phyloP scores from a whole-genome alignment of 2,329 filamentous ascomycete genomes.

The Botrytis sinoallii region DNA sequence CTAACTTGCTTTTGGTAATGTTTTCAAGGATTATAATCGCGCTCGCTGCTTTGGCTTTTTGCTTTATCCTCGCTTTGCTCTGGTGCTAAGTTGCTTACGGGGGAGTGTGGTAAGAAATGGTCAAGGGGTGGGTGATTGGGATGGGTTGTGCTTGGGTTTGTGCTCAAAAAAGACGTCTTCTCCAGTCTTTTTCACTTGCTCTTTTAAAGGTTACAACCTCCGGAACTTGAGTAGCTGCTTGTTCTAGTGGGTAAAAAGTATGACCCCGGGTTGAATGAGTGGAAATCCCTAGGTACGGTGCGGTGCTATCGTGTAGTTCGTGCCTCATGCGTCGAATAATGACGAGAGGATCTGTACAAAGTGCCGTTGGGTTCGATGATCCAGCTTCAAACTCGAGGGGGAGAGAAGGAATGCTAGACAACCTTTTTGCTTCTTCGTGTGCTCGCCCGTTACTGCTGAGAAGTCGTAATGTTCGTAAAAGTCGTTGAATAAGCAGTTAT shows the following conservation, averaged over 20 bases:
- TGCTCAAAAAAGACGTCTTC: constrained; percentile 6
- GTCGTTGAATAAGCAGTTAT: not conserved
- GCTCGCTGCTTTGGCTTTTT: constrained; percentile 10
- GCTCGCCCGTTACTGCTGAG: not conserved
- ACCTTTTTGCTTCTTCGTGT: constrained; percentile 1
- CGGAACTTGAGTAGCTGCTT: not conserved
- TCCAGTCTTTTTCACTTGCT: constrained; percentile 12
- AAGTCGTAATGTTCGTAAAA: not conserved
- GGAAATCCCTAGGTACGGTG: not conserved
- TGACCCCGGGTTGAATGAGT: not conserved
- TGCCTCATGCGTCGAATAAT: not conserved
- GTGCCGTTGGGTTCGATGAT: not conserved
- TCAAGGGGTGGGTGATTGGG: constrained; percentile 4
- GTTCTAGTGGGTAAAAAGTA: not conserved
- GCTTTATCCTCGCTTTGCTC: constrained; percentile 6
- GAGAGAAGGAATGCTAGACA: not conserved
- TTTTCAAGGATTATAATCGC: not conserved
- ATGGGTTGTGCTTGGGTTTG: constrained; percentile 6
- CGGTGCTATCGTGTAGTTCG: not conserved
- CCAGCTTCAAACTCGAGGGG: not conserved
- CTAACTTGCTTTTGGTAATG: constrained; percentile 5
- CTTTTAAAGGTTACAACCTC: not conserved
- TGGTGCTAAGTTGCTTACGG: not conserved
- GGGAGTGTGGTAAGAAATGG: constrained; percentile 11
- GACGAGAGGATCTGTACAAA: not conserved